phyloP scores from a whole-genome alignment of 2,329 filamentous ascomycete genomes.

The Colletotrichum eleusines region DNA sequence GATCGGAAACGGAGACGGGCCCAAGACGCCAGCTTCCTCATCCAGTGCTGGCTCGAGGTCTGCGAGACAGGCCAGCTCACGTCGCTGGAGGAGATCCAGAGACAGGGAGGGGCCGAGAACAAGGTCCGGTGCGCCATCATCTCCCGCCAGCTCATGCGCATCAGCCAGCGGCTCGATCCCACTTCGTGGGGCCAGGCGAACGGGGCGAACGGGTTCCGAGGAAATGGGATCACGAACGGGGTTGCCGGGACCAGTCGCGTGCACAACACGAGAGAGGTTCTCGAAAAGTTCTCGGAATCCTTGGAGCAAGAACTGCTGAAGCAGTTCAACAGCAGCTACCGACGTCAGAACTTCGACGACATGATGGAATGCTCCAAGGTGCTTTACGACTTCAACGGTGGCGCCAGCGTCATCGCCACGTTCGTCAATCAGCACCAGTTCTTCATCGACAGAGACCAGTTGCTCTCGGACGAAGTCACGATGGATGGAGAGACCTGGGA shows the following conservation, averaged over 20 bases:
- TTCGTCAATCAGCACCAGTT: conserved; percentile 99
- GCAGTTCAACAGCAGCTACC: conserved; percentile 97
- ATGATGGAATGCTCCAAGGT: conserved; percentile 98
- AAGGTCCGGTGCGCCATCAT: conserved; percentile 96
- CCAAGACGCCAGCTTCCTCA: conserved; percentile 92
- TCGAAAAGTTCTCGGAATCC: conserved; percentile 97
- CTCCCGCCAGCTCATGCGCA: conserved; percentile 90
- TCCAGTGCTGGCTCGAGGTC: conserved; percentile 97
- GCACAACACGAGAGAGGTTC: conserved; percentile 84
- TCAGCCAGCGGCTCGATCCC: conserved; percentile 90
- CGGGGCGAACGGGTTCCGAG: conserved; percentile 63
- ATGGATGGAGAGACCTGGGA: conserved; percentile 87
- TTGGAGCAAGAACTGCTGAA: conserved; percentile 94
- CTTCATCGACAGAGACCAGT: conserved; percentile 95
- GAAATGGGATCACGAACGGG: conserved; percentile 64
- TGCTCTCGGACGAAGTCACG: conserved; percentile 87
- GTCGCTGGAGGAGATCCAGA: conserved; percentile 88
- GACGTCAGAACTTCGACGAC: conserved; percentile 93
- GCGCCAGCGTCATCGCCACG: conserved; percentile 91
- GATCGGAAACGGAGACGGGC: conserved; percentile 92
- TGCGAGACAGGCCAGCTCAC: conserved; percentile 89
- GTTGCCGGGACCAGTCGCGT: conserved; percentile 55
- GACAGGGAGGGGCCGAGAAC: conserved; percentile 87
- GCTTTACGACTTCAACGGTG: conserved; percentile 94
- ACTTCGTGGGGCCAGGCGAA: conserved; percentile 76